A percentile compares a stretch with the other conserved stretches of the same genome.
Conservation (phyloP, 306 rosid genomes). For the Dalbergia oliveri region DNA sequence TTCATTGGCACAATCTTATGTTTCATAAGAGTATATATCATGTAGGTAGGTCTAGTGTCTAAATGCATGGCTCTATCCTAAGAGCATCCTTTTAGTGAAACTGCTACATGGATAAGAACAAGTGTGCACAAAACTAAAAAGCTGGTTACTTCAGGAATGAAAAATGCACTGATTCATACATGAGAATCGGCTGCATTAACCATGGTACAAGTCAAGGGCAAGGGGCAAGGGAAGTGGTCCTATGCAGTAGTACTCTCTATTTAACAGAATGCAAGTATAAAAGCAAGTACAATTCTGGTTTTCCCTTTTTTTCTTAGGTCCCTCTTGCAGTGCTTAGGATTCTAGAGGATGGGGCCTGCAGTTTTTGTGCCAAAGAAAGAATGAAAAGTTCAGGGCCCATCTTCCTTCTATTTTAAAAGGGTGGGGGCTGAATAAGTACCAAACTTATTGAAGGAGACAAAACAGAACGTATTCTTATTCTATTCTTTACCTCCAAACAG, state of each 20-base stretch:
- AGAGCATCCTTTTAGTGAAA: slow-evolving; percentile 47
- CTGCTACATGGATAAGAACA: slow-evolving; percentile 51
- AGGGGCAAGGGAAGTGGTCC: slow-evolving; percentile 54
- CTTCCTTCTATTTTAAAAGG: slow-evolving; percentile 50
- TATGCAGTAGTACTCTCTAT: slow-evolving; percentile 47
- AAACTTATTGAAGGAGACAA: slow-evolving; percentile 94
- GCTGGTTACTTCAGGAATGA: slow-evolving; percentile 39
- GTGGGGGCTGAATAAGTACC: slow-evolving; percentile 86
- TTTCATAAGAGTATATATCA: neutral
- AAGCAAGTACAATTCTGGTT: slow-evolving; percentile 64
- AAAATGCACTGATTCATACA: slow-evolving; percentile 50
- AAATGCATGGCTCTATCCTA: slow-evolving; percentile 22
- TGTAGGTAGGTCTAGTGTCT: neutral
- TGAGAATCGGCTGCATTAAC: slow-evolving; percentile 53
- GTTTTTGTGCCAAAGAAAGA: slow-evolving; percentile 60
- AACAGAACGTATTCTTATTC: slow-evolving; percentile 79
- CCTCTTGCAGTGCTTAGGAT: slow-evolving; percentile 52
- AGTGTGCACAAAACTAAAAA: slow-evolving; percentile 27
- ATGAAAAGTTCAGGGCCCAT: slow-evolving; percentile 58
- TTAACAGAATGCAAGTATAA: slow-evolving; percentile 53
- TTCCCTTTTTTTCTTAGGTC: slow-evolving; percentile 47
- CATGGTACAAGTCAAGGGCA: slow-evolving; percentile 57
- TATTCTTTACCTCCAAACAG: slow-evolving; percentile 74
- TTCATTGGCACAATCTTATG: neutral
- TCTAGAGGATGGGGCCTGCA: slow-evolving; percentile 53